phyloP scores from a whole-genome alignment of 2,329 filamentous ascomycete genomes.

The Penicillium nordicum region DNA sequence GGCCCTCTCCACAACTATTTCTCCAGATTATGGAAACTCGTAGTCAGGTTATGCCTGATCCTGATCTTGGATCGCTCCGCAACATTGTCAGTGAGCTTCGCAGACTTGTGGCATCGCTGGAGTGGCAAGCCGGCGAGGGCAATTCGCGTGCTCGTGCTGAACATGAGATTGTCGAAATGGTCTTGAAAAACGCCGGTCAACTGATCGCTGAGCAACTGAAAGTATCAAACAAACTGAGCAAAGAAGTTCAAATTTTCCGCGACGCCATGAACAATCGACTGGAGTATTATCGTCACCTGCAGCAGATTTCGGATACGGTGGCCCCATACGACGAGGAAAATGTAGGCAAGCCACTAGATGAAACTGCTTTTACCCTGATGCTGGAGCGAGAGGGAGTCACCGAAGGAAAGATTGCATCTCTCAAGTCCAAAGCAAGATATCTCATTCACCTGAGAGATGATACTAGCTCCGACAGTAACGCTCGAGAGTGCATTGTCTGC shows the following conservation, averaged over 20 bases:
- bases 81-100: constrained; percentile 68
- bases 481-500: constrained; percentile 82
- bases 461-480: constrained; percentile 57
- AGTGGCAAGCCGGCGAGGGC: constrained; percentile 55
- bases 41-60: constrained; percentile 43
- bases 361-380: constrained; percentile 43
- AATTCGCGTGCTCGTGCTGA: constrained; percentile 60
- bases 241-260: constrained; percentile 72
- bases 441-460: constrained; percentile 60
- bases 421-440: constrained; percentile 74
- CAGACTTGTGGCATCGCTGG: constrained; percentile 57
- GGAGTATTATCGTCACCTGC: constrained; percentile 87
- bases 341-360: constrained; percentile 56
- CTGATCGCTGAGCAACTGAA: constrained; percentile 54
- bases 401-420: constrained; percentile 57
- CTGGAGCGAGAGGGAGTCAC: constrained; percentile 50
- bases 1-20: constrained; percentile 67
- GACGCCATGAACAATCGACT: constrained; percentile 78
- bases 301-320: constrained; percentile 86
- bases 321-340: constrained; percentile 65
- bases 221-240: constrained; percentile 49
- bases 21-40: constrained; percentile 48
- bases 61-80: constrained; percentile 62
- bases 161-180: constrained; percentile 59
- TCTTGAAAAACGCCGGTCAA: constrained; percentile 59